Evolutionary conservation across 371 early-diverging fungal species (phyloP).

Genomic region (Zychaea mexicana): DNA sequence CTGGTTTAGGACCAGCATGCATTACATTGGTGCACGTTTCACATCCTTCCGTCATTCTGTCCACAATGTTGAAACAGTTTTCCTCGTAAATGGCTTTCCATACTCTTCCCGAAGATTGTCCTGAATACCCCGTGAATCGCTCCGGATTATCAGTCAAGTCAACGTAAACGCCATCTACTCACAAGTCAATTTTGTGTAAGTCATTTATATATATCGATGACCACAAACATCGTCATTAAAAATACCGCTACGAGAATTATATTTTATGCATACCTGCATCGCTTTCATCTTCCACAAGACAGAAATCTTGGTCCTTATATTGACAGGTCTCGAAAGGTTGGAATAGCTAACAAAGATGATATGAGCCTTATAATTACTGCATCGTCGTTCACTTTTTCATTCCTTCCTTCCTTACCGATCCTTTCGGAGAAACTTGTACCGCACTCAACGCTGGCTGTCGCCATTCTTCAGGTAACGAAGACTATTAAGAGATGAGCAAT

Average conservation of each 20-base stretch:
- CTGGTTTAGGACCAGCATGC: conserved; percentile 16
- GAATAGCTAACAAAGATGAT: conserved; percentile 31
- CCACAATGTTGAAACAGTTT: conserved; percentile 88
- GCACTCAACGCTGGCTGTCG: conserved; percentile 57
- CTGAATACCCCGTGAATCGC: conserved; percentile 95
- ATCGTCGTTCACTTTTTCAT: too few species aligned
- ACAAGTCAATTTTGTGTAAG: background rate
- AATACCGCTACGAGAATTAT: background rate
- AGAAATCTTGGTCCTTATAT: conserved; percentile 84
- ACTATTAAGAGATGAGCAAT: conserved; percentile 8
- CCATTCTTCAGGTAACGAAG: conserved; percentile 52
- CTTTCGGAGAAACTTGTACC: conserved; percentile 50
- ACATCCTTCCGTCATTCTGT: conserved; percentile 61
- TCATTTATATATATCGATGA: background rate
- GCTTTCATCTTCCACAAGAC: conserved; percentile 83
- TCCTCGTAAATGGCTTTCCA: conserved; percentile 96
- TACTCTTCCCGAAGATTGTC: conserved; percentile 82
- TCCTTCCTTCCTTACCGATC: conserved; percentile 57
- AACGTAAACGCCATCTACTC: conserved; percentile 80
- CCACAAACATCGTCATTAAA: background rate
- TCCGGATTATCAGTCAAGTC: conserved; percentile 93
- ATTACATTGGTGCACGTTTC: conserved; percentile 43
- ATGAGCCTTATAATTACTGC: background rate
- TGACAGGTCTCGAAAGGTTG: conserved; percentile 62
- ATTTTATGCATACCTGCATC: conserved; percentile 55